A percentile compares a stretch with the other conserved stretches of the same genome.
phyloP scores from a whole-genome alignment of 768 basidiomycete species.

The Chalciporus sphaerocephalus region DNA sequence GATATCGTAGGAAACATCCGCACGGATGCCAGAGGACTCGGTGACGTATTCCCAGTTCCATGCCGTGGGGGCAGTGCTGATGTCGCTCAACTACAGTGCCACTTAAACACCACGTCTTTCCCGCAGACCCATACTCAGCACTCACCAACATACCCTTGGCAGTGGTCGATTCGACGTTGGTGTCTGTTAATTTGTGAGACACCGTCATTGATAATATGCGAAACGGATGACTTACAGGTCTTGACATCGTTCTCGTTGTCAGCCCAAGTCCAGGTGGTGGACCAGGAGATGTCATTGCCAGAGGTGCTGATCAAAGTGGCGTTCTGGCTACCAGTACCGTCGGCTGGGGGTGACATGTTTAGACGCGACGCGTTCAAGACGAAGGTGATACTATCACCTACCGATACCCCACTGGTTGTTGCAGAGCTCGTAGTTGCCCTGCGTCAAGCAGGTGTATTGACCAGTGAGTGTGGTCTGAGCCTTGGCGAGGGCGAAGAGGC shows the following conservation, averaged over 20 bases:
- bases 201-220: neutral
- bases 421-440: conserved; percentile 49
- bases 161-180: conserved; percentile 45
- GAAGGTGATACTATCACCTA: conserved; percentile 19
- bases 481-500: conserved; percentile 8
- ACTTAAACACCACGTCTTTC: neutral
- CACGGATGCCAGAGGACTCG: conserved; percentile 43
- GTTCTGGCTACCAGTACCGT: conserved; percentile 46
- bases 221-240: conserved; percentile 41
- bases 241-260: conserved; percentile 50
- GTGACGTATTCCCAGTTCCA: conserved; percentile 50
- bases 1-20: conserved; percentile 56
- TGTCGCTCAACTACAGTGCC: conserved; percentile 34
- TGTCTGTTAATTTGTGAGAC: conserved; percentile 32
- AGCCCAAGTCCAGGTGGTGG: conserved; percentile 51
- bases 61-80: conserved; percentile 44
- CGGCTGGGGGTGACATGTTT: neutral
- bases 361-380: neutral
- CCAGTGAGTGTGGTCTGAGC: conserved; percentile 34
- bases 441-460: conserved; percentile 40
- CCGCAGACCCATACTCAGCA: neutral
- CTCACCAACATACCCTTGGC: conserved; percentile 47
- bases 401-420: conserved; percentile 54
- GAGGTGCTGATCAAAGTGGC: conserved; percentile 42
- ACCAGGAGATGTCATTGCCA: conserved; percentile 46